Evolutionary conservation across 306 rosid genomes (phyloP).

Genomic region (Morella rubra): DNA sequence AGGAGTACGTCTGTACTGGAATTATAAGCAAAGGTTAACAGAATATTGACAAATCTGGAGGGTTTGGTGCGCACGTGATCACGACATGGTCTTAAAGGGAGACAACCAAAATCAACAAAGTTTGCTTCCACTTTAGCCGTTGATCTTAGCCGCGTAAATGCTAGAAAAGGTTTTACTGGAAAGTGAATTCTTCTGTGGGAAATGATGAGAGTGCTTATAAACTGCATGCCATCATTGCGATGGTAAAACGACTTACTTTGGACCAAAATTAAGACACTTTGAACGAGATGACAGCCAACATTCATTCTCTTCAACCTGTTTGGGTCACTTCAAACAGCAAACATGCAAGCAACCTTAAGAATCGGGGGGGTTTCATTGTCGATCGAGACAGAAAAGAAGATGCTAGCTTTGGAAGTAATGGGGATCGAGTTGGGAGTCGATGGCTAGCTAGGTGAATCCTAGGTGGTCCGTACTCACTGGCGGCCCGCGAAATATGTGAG

Average conservation of each 20-base stretch:
- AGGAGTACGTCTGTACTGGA: no score
- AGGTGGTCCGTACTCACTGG: neutral
- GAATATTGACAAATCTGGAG: no score
- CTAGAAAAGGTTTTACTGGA: neutral
- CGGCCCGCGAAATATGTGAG: neutral
- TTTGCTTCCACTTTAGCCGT: neutral
- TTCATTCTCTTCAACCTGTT: neutral
- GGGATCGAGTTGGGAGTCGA: no score
- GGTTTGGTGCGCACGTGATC: neutral
- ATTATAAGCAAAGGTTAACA: neutral
- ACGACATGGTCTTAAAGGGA: neutral
- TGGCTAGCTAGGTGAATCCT: neutral
- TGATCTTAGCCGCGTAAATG: neutral
- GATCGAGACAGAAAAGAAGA: neutral
- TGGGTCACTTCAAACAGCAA: neutral
- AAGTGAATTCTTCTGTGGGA: neutral
- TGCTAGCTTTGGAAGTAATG: neutral
- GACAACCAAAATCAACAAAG: neutral
- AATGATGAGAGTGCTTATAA: slow-evolving; percentile 2
- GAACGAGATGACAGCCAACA: neutral
- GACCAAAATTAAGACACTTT: neutral
- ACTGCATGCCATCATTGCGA: neutral
- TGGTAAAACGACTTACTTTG: neutral
- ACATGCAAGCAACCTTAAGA: no score
- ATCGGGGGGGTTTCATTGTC: no score